phyloP scores from a whole-genome alignment of 169 alveolate genomes.

The Toxoplasma gondii region DNA sequence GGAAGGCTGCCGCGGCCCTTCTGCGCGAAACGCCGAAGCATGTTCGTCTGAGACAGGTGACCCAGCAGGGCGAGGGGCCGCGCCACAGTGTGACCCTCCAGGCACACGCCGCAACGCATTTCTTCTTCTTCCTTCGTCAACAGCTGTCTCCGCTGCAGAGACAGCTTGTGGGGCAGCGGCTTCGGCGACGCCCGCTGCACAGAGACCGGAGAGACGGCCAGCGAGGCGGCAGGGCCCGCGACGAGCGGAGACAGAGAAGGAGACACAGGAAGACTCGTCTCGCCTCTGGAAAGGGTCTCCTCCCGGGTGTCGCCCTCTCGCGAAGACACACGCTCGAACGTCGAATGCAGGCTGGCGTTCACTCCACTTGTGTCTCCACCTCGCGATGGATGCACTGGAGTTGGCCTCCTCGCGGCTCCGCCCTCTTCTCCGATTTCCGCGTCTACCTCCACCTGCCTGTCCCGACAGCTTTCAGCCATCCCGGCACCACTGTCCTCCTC shows the following conservation, averaged over 20 bases:
- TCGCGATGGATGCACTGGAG: no score
- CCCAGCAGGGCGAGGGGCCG: slow-evolving; percentile 29
- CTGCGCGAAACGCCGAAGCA: background rate
- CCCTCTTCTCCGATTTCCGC: no score
- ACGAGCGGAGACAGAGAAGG: background rate
- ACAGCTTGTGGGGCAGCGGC: background rate
- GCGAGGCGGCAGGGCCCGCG: background rate
- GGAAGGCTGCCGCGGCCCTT: background rate
- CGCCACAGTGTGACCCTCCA: background rate
- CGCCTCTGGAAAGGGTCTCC: background rate
- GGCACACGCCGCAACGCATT: slow-evolving; percentile 30
- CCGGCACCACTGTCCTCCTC: background rate
- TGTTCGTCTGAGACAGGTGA: background rate
- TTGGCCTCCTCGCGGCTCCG: no score
- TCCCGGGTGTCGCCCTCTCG: background rate
- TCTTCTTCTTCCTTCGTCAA: slow-evolving; percentile 9
- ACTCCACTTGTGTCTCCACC: no score
- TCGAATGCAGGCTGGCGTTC: background rate
- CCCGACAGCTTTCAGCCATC: no score
- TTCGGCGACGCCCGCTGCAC: background rate
- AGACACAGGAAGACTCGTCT: background rate
- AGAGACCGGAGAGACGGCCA: background rate
- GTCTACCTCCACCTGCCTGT: no score
- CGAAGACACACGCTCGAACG: background rate
- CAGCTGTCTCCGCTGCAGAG: background rate